phyloP scores from a whole-genome alignment of 805 yeast species.

The Saccharomycopsis selenospora region DNA sequence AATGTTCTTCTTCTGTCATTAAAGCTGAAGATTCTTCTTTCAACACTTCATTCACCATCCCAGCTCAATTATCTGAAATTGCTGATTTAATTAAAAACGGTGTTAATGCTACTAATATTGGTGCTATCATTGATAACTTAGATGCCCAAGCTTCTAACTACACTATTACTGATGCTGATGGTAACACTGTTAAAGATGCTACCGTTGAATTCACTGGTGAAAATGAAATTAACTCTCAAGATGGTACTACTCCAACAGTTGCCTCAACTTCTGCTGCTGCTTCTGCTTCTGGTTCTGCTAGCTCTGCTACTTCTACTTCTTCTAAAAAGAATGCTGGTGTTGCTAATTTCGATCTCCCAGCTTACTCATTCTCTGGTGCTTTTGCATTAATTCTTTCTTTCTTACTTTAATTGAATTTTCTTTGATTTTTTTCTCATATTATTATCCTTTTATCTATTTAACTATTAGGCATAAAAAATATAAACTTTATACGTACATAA shows the following conservation, averaged over 20 bases:
- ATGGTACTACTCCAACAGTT: constrained; percentile 22
- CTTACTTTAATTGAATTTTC: constrained; percentile 15
- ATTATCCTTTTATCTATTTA: too few species aligned
- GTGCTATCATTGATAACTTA: constrained; percentile 36
- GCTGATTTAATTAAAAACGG: constrained; percentile 41
- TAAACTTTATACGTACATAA: too few species aligned
- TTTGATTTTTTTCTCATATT: too few species aligned
- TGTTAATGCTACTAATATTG: constrained; percentile 38
- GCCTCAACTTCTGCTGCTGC: constrained; percentile 20
- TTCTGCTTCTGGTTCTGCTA: constrained; percentile 24
- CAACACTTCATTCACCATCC: constrained; percentile 42
- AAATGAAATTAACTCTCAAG: constrained; percentile 30
- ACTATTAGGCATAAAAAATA: too few species aligned
- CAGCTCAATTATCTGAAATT: constrained; percentile 40
- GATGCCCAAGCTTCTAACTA: constrained; percentile 35
- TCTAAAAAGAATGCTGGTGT: constrained; percentile 26
- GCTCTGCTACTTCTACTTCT: constrained; percentile 20
- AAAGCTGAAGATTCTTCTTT: constrained; percentile 33
- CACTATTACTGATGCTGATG: constrained; percentile 33
- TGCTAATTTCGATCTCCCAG: constrained; percentile 16
- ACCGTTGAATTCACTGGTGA: constrained; percentile 32
- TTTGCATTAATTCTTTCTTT: constrained; percentile 10
- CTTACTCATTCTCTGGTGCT: constrained; percentile 7
- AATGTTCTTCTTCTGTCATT: constrained; percentile 37
- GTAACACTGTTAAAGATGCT: constrained; percentile 29